A percentile compares a stretch with the other conserved stretches of the same genome.
These are phyloP conservation scores for Forsythia suspensa DNA, from an alignment of 257 asterid genomes.

Conservation along the genomic window DNA sequence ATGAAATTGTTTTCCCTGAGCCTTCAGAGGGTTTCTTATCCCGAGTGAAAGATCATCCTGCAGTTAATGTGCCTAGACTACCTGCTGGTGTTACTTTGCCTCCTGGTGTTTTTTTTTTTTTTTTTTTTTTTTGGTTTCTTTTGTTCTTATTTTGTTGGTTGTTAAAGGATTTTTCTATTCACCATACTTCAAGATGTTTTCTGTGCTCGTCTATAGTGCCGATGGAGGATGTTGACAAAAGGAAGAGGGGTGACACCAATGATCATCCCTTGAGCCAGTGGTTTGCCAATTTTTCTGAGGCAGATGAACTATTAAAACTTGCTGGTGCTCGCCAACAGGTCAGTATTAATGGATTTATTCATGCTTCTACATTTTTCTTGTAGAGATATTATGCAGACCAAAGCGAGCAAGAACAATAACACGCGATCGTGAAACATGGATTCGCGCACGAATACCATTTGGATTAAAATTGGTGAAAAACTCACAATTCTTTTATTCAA, in stretches of 20 bases:
- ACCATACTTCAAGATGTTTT: not conserved
- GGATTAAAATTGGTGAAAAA: too few relatives aligned
- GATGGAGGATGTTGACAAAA: constrained; percentile 44
- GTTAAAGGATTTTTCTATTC: not conserved
- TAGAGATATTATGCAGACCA: not conserved
- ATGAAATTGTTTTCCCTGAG: constrained; percentile 75
- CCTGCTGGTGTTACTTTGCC: constrained; percentile 46
- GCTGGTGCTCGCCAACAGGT: constrained; percentile 85
- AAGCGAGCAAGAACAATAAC: too few relatives aligned
- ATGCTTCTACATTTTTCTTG: not conserved
- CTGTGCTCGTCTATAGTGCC: constrained; percentile 19
- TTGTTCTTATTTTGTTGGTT: not conserved
- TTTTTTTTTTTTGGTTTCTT: constrained; percentile 22
- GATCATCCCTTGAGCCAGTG: constrained; percentile 61
- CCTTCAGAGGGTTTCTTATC: constrained; percentile 64
- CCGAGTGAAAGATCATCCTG: constrained; percentile 75
- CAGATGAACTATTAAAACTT: constrained; percentile 77
- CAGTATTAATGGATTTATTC: constrained; percentile 1
- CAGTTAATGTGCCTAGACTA: constrained; percentile 61
- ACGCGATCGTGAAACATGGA: too few relatives aligned
- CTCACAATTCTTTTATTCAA: too few relatives aligned
- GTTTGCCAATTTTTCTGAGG: constrained; percentile 79
- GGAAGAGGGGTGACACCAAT: constrained; percentile 56
- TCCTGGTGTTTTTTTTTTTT: constrained; percentile 35
- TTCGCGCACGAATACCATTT: too few relatives aligned